Evolutionary conservation across 1,139 yeast species (phyloP), one percentile per base, ranked within the genome.

Genomic region (Suhomyces kunorum): DNA sequence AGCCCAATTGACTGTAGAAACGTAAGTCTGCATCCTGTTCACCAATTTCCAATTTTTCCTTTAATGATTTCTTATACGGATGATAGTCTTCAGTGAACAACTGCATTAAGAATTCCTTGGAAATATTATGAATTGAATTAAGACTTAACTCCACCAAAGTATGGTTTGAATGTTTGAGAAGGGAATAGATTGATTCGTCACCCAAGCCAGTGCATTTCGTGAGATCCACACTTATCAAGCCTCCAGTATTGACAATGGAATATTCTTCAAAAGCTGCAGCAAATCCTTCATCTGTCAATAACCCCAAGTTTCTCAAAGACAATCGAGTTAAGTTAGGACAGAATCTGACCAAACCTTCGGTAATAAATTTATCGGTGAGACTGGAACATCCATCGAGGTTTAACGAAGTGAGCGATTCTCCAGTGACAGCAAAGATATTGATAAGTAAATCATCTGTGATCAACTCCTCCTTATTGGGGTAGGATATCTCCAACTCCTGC

Each of bases 331-430:
- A 58, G 9, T 66, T 65, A 0, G 76, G 71, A 45, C 90, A 81
- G 51, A 76, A 80, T 23, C 77, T 76, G 24, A 74, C 66, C 6
- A 87, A 53, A 0, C 90, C 90, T 33, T 80, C 79, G 6, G 68
- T 55, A 13, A 87, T 53, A 43, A 80, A 74, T 6, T 63, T 64
- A 55, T 88, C 95, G 0, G 96, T 83, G 26, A 92, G 64, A 6
- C 69, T 79, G 0, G 82, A 58, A 51, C 95, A 87, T 0, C 94
- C 94, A 55, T 83, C 87, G 11, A 92, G 65, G 20, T 72, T 71
- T 28, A 92, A 65, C 1, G 74, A 62, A 31, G 68, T 70, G 33
- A 92, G 61, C 1, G 80, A 68, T n/a, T 75, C 75, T 4, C 95
- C 92, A 28, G 81, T 73, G 13, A 74, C 70, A 3, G 83, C 76